Evolutionary conservation across 371 early-diverging fungal genomes (phyloP).

Genomic region (Lichtheimia ornata): DNA sequence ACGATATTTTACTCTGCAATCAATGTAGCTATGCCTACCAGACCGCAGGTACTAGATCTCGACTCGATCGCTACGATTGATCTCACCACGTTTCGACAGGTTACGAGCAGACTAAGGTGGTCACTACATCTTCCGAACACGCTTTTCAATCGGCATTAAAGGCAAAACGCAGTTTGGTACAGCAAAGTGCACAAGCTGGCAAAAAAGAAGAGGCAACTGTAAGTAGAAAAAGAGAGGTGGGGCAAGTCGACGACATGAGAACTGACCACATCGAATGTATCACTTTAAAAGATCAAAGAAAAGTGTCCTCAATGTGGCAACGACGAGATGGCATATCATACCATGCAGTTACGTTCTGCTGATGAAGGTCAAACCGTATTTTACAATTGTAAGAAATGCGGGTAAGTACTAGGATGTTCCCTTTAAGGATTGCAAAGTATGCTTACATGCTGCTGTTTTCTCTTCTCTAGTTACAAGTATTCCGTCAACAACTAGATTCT

Average conservation of each 20-base stretch:
- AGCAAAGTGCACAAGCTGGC: constrained; percentile 55
- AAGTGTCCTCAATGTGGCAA: constrained; percentile 95
- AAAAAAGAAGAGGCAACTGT: constrained; percentile 76
- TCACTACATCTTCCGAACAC: constrained; percentile 69
- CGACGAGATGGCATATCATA: constrained; percentile 97
- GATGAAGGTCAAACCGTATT: constrained; percentile 99
- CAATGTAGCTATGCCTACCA: constrained; percentile 74
- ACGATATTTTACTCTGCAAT: constrained; percentile 76
- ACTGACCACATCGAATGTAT: background rate
- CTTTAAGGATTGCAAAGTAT: background rate
- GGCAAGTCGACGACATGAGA: background rate
- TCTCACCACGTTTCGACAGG: constrained; percentile 30
- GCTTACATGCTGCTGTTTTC: background rate
- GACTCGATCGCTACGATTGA: background rate
- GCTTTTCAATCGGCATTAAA: constrained; percentile 84
- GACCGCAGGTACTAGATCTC: constrained; percentile 53
- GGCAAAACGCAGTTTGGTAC: constrained; percentile 70
- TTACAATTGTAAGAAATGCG: constrained; percentile 97
- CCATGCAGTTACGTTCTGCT: constrained; percentile 98
- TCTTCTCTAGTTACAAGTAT: constrained; percentile 42
- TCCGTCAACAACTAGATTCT: constrained; percentile 33
- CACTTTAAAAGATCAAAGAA: constrained; percentile 79
- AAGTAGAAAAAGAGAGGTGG: constrained; percentile 21
- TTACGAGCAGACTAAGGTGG: constrained; percentile 80
- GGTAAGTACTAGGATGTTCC: constrained; percentile 51